Evolutionary conservation across 129 eudicot species (phyloP), one percentile per base, ranked within the genome.

Genomic region (Flaveria linearis): DNA sequence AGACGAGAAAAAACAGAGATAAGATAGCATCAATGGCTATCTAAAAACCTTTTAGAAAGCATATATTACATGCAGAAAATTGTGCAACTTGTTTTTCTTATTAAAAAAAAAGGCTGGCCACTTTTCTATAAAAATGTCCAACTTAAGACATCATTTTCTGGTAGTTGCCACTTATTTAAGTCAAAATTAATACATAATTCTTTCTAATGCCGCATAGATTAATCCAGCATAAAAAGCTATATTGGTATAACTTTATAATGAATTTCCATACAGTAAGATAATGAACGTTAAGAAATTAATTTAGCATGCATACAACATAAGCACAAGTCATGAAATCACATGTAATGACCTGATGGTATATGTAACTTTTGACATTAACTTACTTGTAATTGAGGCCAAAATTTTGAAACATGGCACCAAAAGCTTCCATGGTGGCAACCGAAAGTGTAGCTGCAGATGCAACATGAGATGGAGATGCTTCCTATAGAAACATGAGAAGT

Each of bases 391-490:
- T 88, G 58, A 82, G 84, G 76, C 97, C 87, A 42, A 88, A 81
- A 81, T 87, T 86, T 79, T 88, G 86, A 46, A 93, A 93, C 58
- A 93, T n/a, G 62, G 79, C 76, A 52, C 97, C 78, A 20, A 93
- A 88, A 67, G 97, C 98, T 82, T 80, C 91, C 98, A 93, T 93
- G 72, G 86, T 88, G 71, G 96, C 97, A 7, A 93, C 97, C 49
- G 98, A 88, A 28, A 93, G 81, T 16, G 98, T 93, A 68, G 98
- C 98, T 57, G 97, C 92, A 12, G 98, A 88, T 74, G 98, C 98
- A 78, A 93, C 98, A 69, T 90, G 97, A 69, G 96, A 82, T 45
- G 98, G 87, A 52, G 96, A 85, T 73, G 98, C 86, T 81, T 93
- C 97, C 98, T 93, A 76, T 41, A 74, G 20, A 66, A 82, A 26